phyloP scores from a whole-genome alignment of 2,329 filamentous ascomycete species.

The Scopulariopsis brevicaulis region DNA sequence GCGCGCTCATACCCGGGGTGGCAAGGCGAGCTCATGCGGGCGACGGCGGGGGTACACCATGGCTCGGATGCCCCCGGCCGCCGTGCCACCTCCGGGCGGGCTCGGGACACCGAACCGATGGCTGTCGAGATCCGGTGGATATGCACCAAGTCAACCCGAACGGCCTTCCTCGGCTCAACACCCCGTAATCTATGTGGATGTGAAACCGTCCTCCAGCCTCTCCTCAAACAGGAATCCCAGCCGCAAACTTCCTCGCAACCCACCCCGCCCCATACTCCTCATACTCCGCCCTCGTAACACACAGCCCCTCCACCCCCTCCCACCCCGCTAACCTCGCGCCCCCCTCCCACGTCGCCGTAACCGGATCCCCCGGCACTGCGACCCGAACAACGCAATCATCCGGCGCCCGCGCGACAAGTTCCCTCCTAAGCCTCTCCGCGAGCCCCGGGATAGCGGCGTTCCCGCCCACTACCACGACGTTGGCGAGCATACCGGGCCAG shows the following conservation, averaged over 20 bases:
- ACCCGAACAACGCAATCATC: conserved; percentile 71
- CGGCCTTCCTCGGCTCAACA: too few relatives aligned
- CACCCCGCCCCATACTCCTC: conserved; percentile 71
- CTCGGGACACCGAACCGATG: too few relatives aligned
- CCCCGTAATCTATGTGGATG: too few relatives aligned
- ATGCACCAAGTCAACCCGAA: too few relatives aligned
- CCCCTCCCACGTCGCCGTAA: conserved; percentile 76
- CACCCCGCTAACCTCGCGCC: conserved; percentile 68
- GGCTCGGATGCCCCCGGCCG: too few relatives aligned
- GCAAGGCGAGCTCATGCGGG: background rate
- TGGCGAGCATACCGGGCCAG: conserved; percentile 74
- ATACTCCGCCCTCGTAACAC: conserved; percentile 84
- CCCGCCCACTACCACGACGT: conserved; percentile 81
- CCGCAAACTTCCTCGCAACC: conserved; percentile 60
- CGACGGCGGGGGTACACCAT: too few relatives aligned
- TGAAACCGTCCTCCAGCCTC: background rate
- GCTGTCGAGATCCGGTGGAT: too few relatives aligned
- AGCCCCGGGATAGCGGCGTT: conserved; percentile 74
- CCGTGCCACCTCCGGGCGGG: too few relatives aligned
- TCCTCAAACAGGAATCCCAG: conserved; percentile 15
- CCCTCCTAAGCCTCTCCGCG: conserved; percentile 63
- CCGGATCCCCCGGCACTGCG: conserved; percentile 56
- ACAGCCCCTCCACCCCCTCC: conserved; percentile 51
- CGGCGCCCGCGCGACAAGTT: conserved; percentile 60
- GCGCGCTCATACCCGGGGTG: background rate